Conservation (phyloP, 768 basidiomycete species). For the Naganishia vaughanmartiniae region DNA sequence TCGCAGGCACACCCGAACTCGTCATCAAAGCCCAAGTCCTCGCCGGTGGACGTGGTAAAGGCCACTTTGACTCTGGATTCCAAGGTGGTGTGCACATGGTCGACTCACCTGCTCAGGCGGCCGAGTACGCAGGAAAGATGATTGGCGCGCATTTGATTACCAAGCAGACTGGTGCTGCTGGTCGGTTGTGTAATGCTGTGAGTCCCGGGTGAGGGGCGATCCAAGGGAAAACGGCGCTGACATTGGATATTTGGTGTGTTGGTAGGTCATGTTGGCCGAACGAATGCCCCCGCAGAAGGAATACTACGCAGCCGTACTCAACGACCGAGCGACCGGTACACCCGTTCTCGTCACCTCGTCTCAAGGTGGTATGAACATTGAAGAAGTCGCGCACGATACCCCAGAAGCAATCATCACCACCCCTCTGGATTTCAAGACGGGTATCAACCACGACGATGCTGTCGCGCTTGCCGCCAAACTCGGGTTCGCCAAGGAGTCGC, state of each 20-base stretch:
- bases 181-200: slow-evolving; percentile 92
- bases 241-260: neutral
- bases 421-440: slow-evolving; percentile 78
- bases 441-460: slow-evolving; percentile 70
- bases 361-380: slow-evolving; percentile 99
- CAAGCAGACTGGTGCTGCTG: slow-evolving; percentile 91
- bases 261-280: slow-evolving; percentile 95
- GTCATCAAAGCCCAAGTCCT: slow-evolving; percentile 99
- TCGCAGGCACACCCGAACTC: slow-evolving; percentile 61
- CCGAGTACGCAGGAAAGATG: slow-evolving; percentile 86
- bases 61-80: slow-evolving; percentile 84
- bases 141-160: slow-evolving; percentile 92
- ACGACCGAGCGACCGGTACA: slow-evolving; percentile 83
- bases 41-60: slow-evolving; percentile 97
- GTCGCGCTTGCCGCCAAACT: slow-evolving; percentile 79
- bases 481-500: slow-evolving; percentile 74
- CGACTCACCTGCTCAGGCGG: slow-evolving; percentile 79
- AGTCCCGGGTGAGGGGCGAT: slow-evolving; percentile 42
- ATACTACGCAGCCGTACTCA: slow-evolving; percentile 95
- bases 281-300: slow-evolving; percentile 89
- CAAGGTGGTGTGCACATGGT: slow-evolving; percentile 97
- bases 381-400: slow-evolving; percentile 95
- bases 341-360: slow-evolving; percentile 89
- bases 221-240: neutral
- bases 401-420: slow-evolving; percentile 93